Conservation (phyloP, 2,329 filamentous ascomycete species). For the Thielaviopsis punctulata region DNA sequence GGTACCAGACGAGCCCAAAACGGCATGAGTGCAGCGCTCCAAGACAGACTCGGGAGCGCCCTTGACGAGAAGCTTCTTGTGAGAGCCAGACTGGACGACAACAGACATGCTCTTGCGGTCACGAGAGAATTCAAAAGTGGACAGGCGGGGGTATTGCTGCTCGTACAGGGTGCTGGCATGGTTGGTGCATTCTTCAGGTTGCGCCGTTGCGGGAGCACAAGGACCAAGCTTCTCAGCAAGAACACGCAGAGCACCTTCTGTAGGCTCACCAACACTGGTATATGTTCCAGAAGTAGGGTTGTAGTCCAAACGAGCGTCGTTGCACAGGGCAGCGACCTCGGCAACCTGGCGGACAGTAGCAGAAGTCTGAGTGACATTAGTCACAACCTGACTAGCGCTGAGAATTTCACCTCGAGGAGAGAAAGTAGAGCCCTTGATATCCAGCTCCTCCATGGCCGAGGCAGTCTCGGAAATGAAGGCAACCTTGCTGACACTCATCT, state of each 20-base stretch:
- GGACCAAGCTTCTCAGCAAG: constrained; percentile 91
- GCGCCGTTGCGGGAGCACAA: constrained; percentile 38
- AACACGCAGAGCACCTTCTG: constrained; percentile 80
- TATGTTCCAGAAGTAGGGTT: constrained; percentile 60
- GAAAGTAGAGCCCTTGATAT: constrained; percentile 87
- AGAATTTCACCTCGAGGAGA: constrained; percentile 62
- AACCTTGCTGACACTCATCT: constrained; percentile 95
- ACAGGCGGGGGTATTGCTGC: constrained; percentile 52
- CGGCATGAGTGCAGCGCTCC: constrained; percentile 70
- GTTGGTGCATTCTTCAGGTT: constrained; percentile 52
- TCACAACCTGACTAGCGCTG: constrained; percentile 47
- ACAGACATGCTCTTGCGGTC: constrained; percentile 99
- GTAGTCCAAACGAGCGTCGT: constrained; percentile 69
- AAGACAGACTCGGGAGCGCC: constrained; percentile 90
- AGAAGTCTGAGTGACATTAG: constrained; percentile 53
- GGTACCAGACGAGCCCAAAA: constrained; percentile 65
- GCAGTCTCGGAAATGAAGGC: constrained; percentile 66
- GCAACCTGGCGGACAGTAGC: constrained; percentile 64
- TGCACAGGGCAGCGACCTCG: constrained; percentile 62
- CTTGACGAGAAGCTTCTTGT: constrained; percentile 81
- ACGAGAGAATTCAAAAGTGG: constrained; percentile 91
- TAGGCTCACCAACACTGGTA: constrained; percentile 80
- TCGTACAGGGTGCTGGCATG: constrained; percentile 76
- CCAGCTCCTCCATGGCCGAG: constrained; percentile 61
- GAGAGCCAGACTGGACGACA: constrained; percentile 50